phyloP scores from a whole-genome alignment of 177 flowering plant genomes.

The Vitis hybrid region DNA sequence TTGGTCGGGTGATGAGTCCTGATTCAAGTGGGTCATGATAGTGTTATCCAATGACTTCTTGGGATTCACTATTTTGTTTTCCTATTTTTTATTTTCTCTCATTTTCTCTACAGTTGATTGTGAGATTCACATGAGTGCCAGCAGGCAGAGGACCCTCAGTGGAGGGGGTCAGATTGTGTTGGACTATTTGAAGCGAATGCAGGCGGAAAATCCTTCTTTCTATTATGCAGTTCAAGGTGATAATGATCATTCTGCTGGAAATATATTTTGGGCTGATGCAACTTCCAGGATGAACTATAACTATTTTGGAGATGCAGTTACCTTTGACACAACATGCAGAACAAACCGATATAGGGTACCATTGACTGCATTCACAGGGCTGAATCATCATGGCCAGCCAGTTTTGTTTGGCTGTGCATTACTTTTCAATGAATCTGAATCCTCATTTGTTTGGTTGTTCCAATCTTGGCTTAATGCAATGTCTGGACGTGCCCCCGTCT shows the following conservation, averaged over 20 bases:
- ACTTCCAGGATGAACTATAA: constrained; percentile 37
- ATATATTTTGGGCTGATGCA: constrained; percentile 55
- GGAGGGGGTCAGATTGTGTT: constrained; percentile 41
- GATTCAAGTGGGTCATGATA: too few relatives aligned
- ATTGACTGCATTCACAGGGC: constrained; percentile 47
- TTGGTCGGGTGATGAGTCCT: too few relatives aligned
- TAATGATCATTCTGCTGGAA: constrained; percentile 24
- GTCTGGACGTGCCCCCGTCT: constrained; percentile 42
- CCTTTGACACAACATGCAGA: constrained; percentile 40
- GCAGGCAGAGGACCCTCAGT: constrained; percentile 42
- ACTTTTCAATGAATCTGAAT: constrained; percentile 44
- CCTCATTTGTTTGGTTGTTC: constrained; percentile 48
- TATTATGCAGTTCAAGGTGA: constrained; percentile 45
- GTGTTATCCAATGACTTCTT: too few relatives aligned
- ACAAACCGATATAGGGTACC: constrained; percentile 33
- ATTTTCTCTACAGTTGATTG: not conserved
- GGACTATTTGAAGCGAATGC: constrained; percentile 50
- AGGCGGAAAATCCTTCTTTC: constrained; percentile 47
- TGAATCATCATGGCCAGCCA: constrained; percentile 62
- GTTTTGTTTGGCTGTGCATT: constrained; percentile 59
- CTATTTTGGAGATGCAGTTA: constrained; percentile 49
- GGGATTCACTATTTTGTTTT: not conserved
- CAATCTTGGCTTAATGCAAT: constrained; percentile 58
- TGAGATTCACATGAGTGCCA: constrained; percentile 23
- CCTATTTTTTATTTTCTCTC: not conserved